Percentiles rank a stretch among this genome's conserved stretches.
Evolutionary conservation across 805 yeast genomes (phyloP).

Genomic region (Hanseniaspora hatyaiensis): DNA sequence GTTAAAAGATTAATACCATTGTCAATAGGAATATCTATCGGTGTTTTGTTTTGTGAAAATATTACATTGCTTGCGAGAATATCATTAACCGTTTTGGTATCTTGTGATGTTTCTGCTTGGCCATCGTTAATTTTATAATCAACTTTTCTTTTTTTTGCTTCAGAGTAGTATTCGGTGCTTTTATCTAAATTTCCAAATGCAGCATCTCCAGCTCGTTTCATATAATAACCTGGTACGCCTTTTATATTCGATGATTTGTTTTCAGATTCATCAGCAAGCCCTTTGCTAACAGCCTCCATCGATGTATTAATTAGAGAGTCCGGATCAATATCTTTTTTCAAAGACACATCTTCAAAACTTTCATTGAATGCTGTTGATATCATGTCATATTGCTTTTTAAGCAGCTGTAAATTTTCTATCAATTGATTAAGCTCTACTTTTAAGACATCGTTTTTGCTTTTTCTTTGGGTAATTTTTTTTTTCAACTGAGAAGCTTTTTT

Average conservation of each 20-base stretch:
- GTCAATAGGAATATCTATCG: background rate
- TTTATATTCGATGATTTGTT: background rate
- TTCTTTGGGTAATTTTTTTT: slow-evolving; percentile 22
- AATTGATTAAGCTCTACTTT: slow-evolving; percentile 23
- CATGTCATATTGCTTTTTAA: slow-evolving; percentile 20
- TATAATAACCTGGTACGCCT: slow-evolving; percentile 7
- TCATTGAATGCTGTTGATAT: slow-evolving; percentile 6
- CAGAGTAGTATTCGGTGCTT: background rate
- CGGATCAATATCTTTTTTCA: slow-evolving; percentile 2
- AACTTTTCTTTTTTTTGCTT: slow-evolving; percentile 7
- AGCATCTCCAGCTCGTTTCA: slow-evolving; percentile 3
- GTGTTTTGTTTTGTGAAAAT: background rate
- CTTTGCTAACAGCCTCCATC: background rate
- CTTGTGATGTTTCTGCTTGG: background rate
- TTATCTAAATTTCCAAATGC: background rate
- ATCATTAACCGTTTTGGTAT: slow-evolving; percentile 3
- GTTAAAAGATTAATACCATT: background rate
- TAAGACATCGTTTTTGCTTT: slow-evolving; percentile 22
- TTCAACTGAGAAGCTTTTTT: slow-evolving; percentile 19
- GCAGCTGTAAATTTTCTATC: slow-evolving; percentile 23
- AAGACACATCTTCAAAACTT: background rate
- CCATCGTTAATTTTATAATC: background rate
- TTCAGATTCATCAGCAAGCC: no score
- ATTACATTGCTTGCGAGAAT: background rate
- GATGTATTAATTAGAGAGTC: background rate